Evolutionary conservation across 108 stramenopile species (phyloP), one percentile per base, ranked within the genome.

Genomic region (Nitzschia sp.): DNA sequence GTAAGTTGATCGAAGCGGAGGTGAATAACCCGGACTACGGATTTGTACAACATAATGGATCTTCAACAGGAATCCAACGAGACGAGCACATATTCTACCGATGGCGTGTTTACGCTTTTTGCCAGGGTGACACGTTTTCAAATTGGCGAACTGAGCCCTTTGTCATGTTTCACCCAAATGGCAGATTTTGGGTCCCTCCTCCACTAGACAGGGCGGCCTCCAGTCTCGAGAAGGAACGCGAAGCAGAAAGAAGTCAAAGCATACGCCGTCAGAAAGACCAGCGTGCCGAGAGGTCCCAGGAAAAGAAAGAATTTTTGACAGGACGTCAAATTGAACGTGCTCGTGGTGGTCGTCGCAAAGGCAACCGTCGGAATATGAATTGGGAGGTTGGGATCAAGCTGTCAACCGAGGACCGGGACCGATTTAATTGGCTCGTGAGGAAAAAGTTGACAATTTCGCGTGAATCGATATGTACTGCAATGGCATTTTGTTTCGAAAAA

Each of bases 401-500:
- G 53, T 79, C 79, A 52, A 61, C 65, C 23, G 76, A 81, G 53
- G 87, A 89, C 52, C 63, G 69, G 31, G 56, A 71, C 45, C 61
- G 66, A 45, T 94, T 89, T 58, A 46, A 86, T 58, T 61, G 50
- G 13, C 58, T 94, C 41, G 53, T 82, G 41, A 70, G 83, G 47
- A 73, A 77, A 31, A 59, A 89, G 58, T 55, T 94, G 19, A 47
- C 45, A 9, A 52, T 81, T 2, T 82, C 88, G 34, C 71, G 87
- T 50, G 77, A 83, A 36, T 60, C 88, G 9, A 90, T 94, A 44
- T 89, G 86, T 46, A 66, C 80, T 48, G 93, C 89, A 23, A 94
- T 94, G 93, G 80, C 90, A n/a, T 94, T 89, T 78, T 89, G 89
- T 41, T 94, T 94, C 63, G 90, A 94, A 5, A 87, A 91, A 41